phyloP scores from a whole-genome alignment of 352 stramenopile genomes.

The Phytopythium ostracodes region DNA sequence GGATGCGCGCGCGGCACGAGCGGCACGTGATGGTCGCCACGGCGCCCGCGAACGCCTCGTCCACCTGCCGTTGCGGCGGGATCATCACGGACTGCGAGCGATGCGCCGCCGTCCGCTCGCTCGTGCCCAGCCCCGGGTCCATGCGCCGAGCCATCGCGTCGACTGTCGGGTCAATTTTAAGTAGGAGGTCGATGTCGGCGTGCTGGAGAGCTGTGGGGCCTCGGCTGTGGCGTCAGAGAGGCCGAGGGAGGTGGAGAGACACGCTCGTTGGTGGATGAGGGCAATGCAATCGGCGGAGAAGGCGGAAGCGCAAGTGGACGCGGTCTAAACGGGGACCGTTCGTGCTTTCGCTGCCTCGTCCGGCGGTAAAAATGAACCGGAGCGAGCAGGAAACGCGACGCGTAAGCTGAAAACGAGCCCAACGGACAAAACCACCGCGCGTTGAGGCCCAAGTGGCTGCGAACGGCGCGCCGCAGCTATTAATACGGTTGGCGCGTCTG shows the following conservation, averaged over 20 bases:
- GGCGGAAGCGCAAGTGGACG: neutral
- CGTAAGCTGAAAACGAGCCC: neutral
- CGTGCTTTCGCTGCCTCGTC: neutral
- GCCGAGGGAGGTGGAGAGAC: too few relatives aligned
- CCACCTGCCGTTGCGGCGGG: neutral
- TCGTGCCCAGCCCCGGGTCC: slow-evolving; percentile 53
- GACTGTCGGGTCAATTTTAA: neutral
- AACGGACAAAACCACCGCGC: neutral
- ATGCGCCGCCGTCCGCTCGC: slow-evolving; percentile 16
- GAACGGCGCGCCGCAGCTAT: neutral
- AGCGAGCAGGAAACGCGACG: neutral
- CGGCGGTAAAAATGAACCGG: neutral
- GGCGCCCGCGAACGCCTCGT: neutral
- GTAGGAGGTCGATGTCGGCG: neutral
- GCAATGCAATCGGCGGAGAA: too few relatives aligned
- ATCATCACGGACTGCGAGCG: slow-evolving; percentile 5
- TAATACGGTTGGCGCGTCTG: neutral
- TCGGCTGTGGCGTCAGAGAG: too few relatives aligned
- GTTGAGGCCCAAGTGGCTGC: neutral
- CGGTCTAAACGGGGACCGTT: neutral
- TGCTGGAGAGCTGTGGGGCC: too few relatives aligned
- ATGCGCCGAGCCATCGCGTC: slow-evolving; percentile 15
- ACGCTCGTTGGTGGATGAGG: too few relatives aligned
- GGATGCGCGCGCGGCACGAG: slow-evolving; percentile 44
- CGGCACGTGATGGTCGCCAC: slow-evolving; percentile 41